Percentiles rank a stretch among this genome's conserved stretches.
phyloP scores from a whole-genome alignment of 306 rosid genomes.

The Sindora glabra region DNA sequence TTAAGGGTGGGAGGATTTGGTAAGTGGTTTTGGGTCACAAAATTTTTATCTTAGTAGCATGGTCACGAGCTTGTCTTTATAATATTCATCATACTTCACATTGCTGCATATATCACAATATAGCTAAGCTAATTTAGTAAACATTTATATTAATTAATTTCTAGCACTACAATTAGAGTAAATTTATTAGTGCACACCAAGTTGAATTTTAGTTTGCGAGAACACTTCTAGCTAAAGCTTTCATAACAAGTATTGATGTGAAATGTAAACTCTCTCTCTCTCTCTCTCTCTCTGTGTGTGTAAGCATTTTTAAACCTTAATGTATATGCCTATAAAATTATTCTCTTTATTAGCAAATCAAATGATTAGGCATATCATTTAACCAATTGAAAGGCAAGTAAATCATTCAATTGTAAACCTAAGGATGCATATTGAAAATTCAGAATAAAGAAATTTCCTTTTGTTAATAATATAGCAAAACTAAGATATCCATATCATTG shows the following conservation, averaged over 20 bases:
- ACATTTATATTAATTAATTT: background rate
- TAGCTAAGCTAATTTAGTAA: too few species aligned
- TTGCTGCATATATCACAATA: too few species aligned
- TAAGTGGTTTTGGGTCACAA: background rate
- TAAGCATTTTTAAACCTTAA: background rate
- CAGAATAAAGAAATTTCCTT: too few species aligned
- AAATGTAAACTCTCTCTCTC: background rate
- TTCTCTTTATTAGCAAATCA: constrained; percentile 23
- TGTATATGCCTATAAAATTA: background rate
- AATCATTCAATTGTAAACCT: background rate
- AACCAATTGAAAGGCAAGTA: constrained; percentile 18
- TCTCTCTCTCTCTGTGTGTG: too few species aligned
- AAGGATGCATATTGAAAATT: constrained; percentile 10
- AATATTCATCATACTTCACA: too few species aligned
- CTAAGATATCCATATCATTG: too few species aligned
- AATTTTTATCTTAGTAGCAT: background rate
- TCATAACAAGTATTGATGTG: constrained; percentile 27
- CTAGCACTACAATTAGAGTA: constrained; percentile 29
- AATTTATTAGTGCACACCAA: constrained; percentile 37
- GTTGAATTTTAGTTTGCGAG: constrained; percentile 32
- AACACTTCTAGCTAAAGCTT: constrained; percentile 13
- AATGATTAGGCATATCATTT: constrained; percentile 16
- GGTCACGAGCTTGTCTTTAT: too few species aligned
- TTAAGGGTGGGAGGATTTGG: background rate
- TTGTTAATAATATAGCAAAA: too few species aligned